Percentiles rank a stretch among this genome's conserved stretches.
These are phyloP conservation scores for Samsoniella hepiali DNA, from an alignment of 2,329 filamentous ascomycete species.

Conservation along the genomic window DNA sequence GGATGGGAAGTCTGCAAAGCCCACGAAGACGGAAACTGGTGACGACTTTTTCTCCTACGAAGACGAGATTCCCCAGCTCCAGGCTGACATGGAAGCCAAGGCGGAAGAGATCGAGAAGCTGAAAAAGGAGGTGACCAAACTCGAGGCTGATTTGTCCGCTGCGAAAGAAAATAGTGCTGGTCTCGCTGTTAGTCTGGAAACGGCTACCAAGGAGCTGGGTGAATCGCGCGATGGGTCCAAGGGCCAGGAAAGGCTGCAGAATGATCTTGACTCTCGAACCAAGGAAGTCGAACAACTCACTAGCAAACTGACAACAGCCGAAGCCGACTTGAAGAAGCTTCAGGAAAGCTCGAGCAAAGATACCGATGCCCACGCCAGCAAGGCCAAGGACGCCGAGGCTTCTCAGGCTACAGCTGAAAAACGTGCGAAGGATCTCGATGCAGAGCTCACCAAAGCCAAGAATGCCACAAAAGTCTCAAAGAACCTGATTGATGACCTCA, in stretches of 20 bases:
- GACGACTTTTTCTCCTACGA: constrained; percentile 94
- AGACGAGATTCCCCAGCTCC: constrained; percentile 77
- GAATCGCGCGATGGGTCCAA: constrained; percentile 41
- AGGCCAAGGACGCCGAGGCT: constrained; percentile 35
- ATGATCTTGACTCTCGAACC: constrained; percentile 47
- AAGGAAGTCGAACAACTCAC: constrained; percentile 49
- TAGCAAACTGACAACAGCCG: constrained; percentile 43
- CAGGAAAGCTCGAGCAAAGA: constrained; percentile 36
- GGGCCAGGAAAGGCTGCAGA: constrained; percentile 45
- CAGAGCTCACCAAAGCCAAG: constrained; percentile 38
- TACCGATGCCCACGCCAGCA: constrained; percentile 30
- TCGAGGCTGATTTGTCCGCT: constrained; percentile 68
- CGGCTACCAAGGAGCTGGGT: constrained; percentile 60
- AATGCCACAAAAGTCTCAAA: constrained; percentile 41
- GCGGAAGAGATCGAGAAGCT: constrained; percentile 68
- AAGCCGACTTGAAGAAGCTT: constrained; percentile 44
- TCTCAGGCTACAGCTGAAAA: constrained; percentile 35
- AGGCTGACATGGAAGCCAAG: constrained; percentile 68
- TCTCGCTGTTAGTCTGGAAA: constrained; percentile 66
- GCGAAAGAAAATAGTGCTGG: constrained; percentile 67
- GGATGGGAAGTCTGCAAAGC: background rate
- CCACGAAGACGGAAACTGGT: constrained; percentile 31
- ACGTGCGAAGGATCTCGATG: constrained; percentile 38
- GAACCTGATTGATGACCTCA: constrained; percentile 38
- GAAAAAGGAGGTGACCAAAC: constrained; percentile 61